Evolutionary conservation across 2,329 filamentous ascomycete species (phyloP).

Genomic region (Ascochyta pisi): DNA sequence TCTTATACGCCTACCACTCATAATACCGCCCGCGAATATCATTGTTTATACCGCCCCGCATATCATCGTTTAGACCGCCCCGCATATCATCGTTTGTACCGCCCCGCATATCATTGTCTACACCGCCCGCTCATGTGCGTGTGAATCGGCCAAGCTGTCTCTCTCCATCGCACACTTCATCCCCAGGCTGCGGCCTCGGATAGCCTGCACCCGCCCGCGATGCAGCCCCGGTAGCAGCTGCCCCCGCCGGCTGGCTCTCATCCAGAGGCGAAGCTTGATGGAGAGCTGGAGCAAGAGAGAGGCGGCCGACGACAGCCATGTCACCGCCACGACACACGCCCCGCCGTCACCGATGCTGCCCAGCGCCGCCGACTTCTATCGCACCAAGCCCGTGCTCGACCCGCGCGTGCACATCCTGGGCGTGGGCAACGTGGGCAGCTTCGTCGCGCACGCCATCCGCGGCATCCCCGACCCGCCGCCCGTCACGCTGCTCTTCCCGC

Average conservation of each 20-base stretch:
- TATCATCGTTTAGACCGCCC: too few relatives aligned
- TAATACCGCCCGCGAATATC: too few relatives aligned
- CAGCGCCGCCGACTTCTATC: slow-evolving; percentile 43
- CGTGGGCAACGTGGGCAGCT: slow-evolving; percentile 78
- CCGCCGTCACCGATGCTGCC: background rate
- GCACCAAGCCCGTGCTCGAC: slow-evolving; percentile 35
- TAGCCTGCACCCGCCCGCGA: slow-evolving; percentile 48
- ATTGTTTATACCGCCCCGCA: too few relatives aligned
- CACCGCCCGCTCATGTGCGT: background rate
- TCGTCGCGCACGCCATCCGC: slow-evolving; percentile 77
- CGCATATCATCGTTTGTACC: too few relatives aligned
- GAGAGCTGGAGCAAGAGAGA: slow-evolving; percentile 33
- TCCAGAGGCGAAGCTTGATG: slow-evolving; percentile 28
- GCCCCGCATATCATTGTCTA: too few relatives aligned
- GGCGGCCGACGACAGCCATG: slow-evolving; percentile 2
- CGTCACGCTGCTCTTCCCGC: slow-evolving; percentile 81
- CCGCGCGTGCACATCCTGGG: slow-evolving; percentile 71
- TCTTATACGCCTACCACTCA: background rate
- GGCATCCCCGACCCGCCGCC: slow-evolving; percentile 69
- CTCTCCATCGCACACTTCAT: slow-evolving; percentile 47
- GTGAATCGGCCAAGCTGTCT: slow-evolving; percentile 53
- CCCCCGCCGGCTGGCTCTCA: slow-evolving; percentile 54
- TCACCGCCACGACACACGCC: background rate
- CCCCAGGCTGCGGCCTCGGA: slow-evolving; percentile 56
- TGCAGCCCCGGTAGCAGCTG: slow-evolving; percentile 53